Conservation (phyloP, 176 grass and related monocot genomes). For the Alopecurus myosuroides region DNA sequence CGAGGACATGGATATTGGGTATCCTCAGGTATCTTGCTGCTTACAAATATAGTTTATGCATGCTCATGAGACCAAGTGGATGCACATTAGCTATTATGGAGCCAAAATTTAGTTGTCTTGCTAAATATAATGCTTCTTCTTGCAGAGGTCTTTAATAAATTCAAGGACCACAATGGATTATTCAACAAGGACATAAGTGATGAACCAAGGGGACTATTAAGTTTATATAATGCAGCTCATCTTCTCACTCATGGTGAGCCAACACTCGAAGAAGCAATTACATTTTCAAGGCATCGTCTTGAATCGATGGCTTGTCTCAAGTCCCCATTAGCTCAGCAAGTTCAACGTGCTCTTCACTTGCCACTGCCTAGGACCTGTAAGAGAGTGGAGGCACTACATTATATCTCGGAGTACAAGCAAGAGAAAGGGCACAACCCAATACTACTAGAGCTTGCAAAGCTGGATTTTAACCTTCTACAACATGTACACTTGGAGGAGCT, state of each 20-base stretch:
- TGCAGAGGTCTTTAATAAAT: too few relatives aligned
- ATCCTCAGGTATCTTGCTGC: too few relatives aligned
- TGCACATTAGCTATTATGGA: too few relatives aligned
- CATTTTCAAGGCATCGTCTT: background rate
- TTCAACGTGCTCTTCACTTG: conserved; percentile 7
- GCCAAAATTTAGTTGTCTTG: too few relatives aligned
- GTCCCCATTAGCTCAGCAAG: conserved; percentile 2
- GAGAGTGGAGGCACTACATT: background rate
- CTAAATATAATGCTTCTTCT: too few relatives aligned
- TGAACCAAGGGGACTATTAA: conserved; percentile 11
- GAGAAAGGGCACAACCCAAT: background rate
- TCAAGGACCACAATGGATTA: too few relatives aligned
- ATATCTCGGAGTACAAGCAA: background rate
- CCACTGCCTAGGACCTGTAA: conserved; percentile 1
- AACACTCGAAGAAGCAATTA: background rate
- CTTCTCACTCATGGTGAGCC: background rate
- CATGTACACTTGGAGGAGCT: conserved; percentile 12
- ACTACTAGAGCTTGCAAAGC: conserved; percentile 20
- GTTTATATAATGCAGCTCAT: conserved; percentile 17
- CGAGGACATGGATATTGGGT: too few relatives aligned
- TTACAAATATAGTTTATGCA: too few relatives aligned
- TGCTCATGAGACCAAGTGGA: too few relatives aligned
- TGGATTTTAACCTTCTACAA: conserved; percentile 14
- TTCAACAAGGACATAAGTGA: background rate
- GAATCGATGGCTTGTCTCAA: background rate